Evolutionary conservation across 768 basidiomycete genomes (phyloP), one percentile per base, ranked within the genome.

Genomic region (Tephrocybe sp.): DNA sequence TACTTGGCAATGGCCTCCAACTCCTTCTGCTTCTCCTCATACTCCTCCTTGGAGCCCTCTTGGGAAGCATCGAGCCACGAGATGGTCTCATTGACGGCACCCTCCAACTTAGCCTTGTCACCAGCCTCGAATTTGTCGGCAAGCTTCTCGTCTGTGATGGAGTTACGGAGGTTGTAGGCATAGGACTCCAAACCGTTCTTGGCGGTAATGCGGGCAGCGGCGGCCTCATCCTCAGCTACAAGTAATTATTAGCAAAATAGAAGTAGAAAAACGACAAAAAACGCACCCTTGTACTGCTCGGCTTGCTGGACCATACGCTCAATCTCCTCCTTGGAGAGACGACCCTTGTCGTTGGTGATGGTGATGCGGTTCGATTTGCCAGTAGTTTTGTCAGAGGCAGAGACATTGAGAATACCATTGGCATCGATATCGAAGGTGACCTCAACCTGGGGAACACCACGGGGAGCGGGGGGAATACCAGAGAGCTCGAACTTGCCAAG

Each of bases 351-450:
- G 70, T 93, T 93, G 62, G 89, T 93, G 73, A 94, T 94, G 54
- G 92, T 94, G 67, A 93, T 93, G 56, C 90, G 88, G 70, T 86
- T 91, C 49, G 90, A 93, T 76, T 98, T 97, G 61, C 95, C 95
- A 50, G 95, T 97, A 10, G 93, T 95, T 81, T 96, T 97, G 75
- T 98, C 94, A 36, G 87, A 76, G 3, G 96, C 95, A 38, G 92
- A 92, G 58, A 98, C 96, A 72, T 96, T 97, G 66, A 96, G 70
- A 66, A 96, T 93, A 77, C 93, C 92, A 72, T 95, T 95, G 57
- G 94, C 93, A 63, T 98, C 95, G 56, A 98, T 93, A 65, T 98
- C 95, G 72, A 98, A 98, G 38, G 93, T 96, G 65, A 98, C 95
- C 70, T 98, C 95, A 60, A 98, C 81, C 64, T 97, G 96, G 65